Base-by-base conservation (phyloP, 768 basidiomycete species). In the Hygrocybe punicea region DNA sequence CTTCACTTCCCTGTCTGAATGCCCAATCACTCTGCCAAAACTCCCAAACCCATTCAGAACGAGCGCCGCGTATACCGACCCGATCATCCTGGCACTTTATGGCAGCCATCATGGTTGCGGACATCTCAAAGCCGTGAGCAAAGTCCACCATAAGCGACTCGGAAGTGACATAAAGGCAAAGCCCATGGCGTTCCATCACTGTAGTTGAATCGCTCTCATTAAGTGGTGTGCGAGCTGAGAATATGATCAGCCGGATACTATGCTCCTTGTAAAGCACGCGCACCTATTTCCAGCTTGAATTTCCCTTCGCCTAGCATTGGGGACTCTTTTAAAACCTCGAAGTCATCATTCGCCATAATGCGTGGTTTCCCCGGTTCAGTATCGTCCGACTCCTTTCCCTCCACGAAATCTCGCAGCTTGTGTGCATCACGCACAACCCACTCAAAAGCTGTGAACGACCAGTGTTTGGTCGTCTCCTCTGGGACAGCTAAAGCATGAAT, bases 31-130 rank as follows among this genome's bases (percentile, higher is more conserved):
- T 80, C 58, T 87, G 82, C 83, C 86, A 87, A 54, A 72, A 73
- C 56, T 88, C 84, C 87, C 87, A 91, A 23, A 84, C 74, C 86
- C 87, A 91, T 40, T 87, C 81, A 29, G 84, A 74, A 14, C 86
- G 81, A 1, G 84, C 81, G 5, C 84, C 82, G 10, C 84, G 78
- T 62, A 84, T 80, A 6, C 87, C 87, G 10, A 73, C 69, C 48
- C 81, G 76, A 59, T 84, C 81, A 56, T 82, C 80, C 60, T 83
- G 80, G 46, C 81, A 84, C 63, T 85, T 87, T 58, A 91, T 84
- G 11, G 84, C 87, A 13, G 83, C 80, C 75, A 89, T 84, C 76
- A 90, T 86, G 11, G 86, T 82, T 5, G 85, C 80, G 10, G 76
- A 74, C 53, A 81, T 77, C 64, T 85, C 82, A 65, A 82, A 84